Conservation (phyloP, 306 rosid genomes). For the Nissolia schottii region DNA sequence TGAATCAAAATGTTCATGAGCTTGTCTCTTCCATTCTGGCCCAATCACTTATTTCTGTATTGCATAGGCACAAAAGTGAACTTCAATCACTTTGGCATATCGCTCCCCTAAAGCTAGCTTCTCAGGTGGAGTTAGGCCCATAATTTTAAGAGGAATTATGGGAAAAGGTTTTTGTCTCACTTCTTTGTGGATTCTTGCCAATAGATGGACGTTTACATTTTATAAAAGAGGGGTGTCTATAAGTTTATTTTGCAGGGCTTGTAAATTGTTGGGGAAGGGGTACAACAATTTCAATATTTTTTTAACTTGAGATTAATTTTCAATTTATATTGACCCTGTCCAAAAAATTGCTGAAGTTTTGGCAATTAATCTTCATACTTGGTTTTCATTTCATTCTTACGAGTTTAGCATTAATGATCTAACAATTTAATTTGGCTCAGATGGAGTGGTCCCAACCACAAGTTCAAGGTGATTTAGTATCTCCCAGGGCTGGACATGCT, state of each 20-base stretch:
- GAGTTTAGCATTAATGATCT: conserved; percentile 19
- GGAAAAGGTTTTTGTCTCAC: not conserved
- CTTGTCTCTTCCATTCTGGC: conserved; percentile 15
- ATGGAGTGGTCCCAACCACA: conserved; percentile 98
- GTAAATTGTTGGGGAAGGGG: not conserved
- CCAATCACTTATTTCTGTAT: conserved; percentile 4
- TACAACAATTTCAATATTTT: not conserved
- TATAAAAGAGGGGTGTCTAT: not conserved
- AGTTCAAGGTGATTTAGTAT: conserved; percentile 72
- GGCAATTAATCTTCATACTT: not conserved
- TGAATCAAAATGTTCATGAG: not conserved
- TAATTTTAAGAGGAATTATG: not conserved
- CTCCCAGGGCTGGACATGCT: conserved; percentile 96
- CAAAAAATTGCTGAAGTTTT: conserved; percentile 16
- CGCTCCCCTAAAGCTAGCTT: too few species aligned
- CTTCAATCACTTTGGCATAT: too few species aligned
- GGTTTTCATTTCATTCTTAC: not conserved
- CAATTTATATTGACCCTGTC: conserved; percentile 5
- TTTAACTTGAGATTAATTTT: not conserved
- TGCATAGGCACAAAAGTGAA: not conserved
- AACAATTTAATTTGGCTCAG: conserved; percentile 41
- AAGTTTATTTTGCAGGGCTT: not conserved
- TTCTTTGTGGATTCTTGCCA: not conserved
- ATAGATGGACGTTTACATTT: not conserved
- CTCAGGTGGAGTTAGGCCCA: too few species aligned